phyloP scores from a whole-genome alignment of 2,329 filamentous ascomycete genomes.

The Davidsoniella virescens region DNA sequence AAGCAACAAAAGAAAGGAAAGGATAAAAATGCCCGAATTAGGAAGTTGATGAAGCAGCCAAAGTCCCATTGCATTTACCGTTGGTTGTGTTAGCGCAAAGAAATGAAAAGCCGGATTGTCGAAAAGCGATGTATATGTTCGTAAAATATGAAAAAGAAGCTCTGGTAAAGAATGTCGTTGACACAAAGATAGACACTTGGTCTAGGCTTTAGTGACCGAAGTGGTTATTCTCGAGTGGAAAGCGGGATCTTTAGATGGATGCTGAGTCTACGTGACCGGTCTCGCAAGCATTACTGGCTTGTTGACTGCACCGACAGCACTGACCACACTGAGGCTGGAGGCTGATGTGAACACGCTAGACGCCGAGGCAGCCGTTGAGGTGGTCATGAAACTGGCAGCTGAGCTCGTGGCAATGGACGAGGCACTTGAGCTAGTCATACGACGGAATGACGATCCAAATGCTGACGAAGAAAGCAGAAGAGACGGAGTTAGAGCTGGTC shows the following conservation, averaged over 20 bases:
- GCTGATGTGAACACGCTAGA: conserved; percentile 6
- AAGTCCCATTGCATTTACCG: no score
- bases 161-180: not conserved
- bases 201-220: not conserved
- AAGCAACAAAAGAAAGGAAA: not conserved
- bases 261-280: not conserved
- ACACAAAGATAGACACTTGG: not conserved
- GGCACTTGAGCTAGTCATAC: conserved; percentile 7
- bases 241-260: not conserved
- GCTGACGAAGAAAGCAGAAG: conserved; percentile 8
- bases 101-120: no score
- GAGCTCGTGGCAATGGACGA: conserved; percentile 7
- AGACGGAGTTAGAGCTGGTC: conserved; percentile 9
- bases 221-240: not conserved
- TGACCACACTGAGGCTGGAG: conserved; percentile 9
- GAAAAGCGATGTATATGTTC: no score
- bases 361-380: conserved; percentile 3
- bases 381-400: conserved; percentile 9
- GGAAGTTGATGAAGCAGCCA: no score
- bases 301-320: not conserved
- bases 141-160: not conserved
- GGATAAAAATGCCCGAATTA: not conserved
- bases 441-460: conserved; percentile 6
- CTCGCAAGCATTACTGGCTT: conserved; percentile 1
- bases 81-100: no score